Base-by-base conservation (phyloP, 495 filamentous ascomycete genomes). In the Xylaria longipes region DNA sequence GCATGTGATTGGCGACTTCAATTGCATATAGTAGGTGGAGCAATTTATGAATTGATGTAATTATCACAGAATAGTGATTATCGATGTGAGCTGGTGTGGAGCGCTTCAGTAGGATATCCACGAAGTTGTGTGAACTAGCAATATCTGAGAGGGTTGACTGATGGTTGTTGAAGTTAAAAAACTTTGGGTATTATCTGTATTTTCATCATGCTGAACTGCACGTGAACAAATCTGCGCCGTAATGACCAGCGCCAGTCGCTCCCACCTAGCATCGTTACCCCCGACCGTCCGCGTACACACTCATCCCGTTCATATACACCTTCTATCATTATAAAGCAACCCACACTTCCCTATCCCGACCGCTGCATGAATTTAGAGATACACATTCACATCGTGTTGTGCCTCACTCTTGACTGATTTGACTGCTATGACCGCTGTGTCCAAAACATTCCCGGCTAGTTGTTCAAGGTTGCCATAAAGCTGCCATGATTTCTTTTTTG, bases 301-400 rank as follows among this genome's bases (percentile, higher is more conserved):
- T 57, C 69, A 58, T 66, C 58, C 62, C 61, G n/a, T 66, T 45
- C 68, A 45, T 69, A 66, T 45, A 65, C 62, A 58, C 69, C 37
- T 37, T 60, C n/a, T 48, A 66, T 65, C 46, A 46, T 65, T 71
- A 71, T 71, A 71, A 65, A 54, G 27, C 12, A 52, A n/a, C 46
- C 17, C 39, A 39, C 9, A 39, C 41, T 7, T 39, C 1, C 25
- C 25, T 17, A 45, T 37, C 39, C 25, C 11, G 27, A 58, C 62
- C 29, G n/a, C 52, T 33, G 52, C 50, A 35, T 39, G 48, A 50
- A 63, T 60, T 70, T 67, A 50, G 58, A 63, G 56, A 62, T 68
- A 27, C 67, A 69, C 17, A n/a, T 65, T 14, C 61, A 58, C 22
- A 71, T 61, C 43, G 29, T 45, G 27, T 27, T 27, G 39, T 69